phyloP scores from a whole-genome alignment of 2,329 filamentous ascomycete species.

The Pseudogymnoascus sp. region DNA sequence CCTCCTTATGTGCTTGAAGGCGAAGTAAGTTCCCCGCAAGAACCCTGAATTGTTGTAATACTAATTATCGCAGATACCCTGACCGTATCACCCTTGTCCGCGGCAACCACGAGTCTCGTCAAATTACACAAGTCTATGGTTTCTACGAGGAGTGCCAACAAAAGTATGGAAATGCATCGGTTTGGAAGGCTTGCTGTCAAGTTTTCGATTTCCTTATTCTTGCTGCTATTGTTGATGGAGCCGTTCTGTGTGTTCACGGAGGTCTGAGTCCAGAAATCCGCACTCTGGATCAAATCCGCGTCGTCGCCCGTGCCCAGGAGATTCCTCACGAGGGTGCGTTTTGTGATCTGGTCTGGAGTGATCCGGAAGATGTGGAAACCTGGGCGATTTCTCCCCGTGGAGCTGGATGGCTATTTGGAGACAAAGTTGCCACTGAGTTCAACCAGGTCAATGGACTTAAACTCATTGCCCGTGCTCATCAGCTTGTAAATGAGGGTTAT shows the following conservation, averaged over 20 bases:
- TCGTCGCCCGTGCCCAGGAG: slow-evolving; percentile 65
- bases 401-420: slow-evolving; percentile 45
- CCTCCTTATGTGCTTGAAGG: slow-evolving; percentile 63
- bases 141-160: slow-evolving; percentile 72
- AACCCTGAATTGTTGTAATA: neutral
- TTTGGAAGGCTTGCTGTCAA: slow-evolving; percentile 73
- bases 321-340: slow-evolving; percentile 72
- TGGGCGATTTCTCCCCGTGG: slow-evolving; percentile 63
- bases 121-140: slow-evolving; percentile 71
- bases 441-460: slow-evolving; percentile 68
- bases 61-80: slow-evolving; percentile 45
- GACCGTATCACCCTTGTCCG: slow-evolving; percentile 65
- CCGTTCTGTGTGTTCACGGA: slow-evolving; percentile 65
- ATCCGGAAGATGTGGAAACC: slow-evolving; percentile 62
- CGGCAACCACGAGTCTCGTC: slow-evolving; percentile 68
- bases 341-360: slow-evolving; percentile 69
- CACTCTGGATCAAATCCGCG: slow-evolving; percentile 66
- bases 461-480: slow-evolving; percentile 65
- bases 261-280: slow-evolving; percentile 65
- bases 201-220: slow-evolving; percentile 71
- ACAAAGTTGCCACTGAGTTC: slow-evolving; percentile 68
- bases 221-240: slow-evolving; percentile 65
- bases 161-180: slow-evolving; percentile 69
- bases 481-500: slow-evolving; percentile 70
- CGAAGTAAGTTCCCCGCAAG: slow-evolving; percentile 44